Evolutionary conservation across 2,329 filamentous ascomycete genomes (phyloP).

Genomic region (Coniochaeta pulveracea): DNA sequence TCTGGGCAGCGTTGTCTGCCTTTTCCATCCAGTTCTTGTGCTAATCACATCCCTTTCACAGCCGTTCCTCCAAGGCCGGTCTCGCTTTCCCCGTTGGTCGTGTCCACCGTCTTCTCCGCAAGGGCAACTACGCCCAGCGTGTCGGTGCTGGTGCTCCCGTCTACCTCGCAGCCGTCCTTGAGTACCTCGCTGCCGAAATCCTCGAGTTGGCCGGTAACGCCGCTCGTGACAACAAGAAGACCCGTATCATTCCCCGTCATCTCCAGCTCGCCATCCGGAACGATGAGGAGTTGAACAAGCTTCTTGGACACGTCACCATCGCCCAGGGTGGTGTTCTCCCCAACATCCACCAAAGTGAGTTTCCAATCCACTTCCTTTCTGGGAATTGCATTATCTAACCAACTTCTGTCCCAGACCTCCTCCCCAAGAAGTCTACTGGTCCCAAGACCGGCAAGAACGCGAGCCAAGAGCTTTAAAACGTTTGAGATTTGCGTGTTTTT

Average conservation of each 20-base stretch:
- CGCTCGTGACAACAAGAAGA: conserved; percentile 99
- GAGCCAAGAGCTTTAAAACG: conserved; percentile 83
- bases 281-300: conserved; percentile 99
- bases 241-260: conserved; percentile 98
- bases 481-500: conserved; percentile 19
- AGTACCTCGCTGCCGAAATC: conserved; percentile 98
- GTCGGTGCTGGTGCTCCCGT: conserved; percentile 97
- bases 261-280: conserved; percentile 98
- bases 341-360: conserved; percentile 94
- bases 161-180: conserved; percentile 92
- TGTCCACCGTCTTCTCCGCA: conserved; percentile 97
- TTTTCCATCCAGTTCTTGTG: conserved; percentile 6
- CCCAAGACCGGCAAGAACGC: conserved; percentile 85
- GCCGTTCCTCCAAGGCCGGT: conserved; percentile 97
- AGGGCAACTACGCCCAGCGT: conserved; percentile 99
- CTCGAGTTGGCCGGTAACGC: conserved; percentile 98
- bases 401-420: conserved; percentile 57
- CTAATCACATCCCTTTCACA: conserved; percentile 32
- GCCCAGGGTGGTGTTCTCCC: conserved; percentile 94
- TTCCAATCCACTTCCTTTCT: conserved; percentile 4
- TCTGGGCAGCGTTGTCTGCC: neutral
- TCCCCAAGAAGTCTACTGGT: conserved; percentile 96
- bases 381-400: conserved; percentile 11
- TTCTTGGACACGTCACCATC: conserved; percentile 90
- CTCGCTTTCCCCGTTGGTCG: conserved; percentile 97